phyloP scores from a whole-genome alignment of 352 stramenopile genomes.

The Pythium aristosporum region DNA sequence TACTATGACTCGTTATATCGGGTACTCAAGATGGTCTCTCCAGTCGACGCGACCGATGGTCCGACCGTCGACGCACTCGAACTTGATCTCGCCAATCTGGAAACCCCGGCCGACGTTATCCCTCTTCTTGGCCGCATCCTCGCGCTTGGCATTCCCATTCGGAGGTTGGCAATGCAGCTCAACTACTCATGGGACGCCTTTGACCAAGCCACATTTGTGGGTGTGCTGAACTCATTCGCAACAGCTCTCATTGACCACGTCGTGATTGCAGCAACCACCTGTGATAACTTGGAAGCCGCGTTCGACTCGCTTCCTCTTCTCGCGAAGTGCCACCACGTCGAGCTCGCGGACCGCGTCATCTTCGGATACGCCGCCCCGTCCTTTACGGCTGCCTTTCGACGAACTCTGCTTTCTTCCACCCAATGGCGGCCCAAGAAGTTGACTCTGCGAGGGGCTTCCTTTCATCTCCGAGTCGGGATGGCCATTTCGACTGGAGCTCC shows the following conservation, averaged over 20 bases:
- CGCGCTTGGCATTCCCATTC: not conserved
- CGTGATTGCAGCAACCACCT: not conserved
- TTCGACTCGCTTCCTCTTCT: conserved; percentile 1
- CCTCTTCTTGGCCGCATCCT: not conserved
- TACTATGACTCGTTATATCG: not conserved
- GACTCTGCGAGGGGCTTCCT: not conserved
- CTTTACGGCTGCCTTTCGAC: not conserved
- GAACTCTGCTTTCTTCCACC: not conserved
- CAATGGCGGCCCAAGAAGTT: conserved; percentile 1
- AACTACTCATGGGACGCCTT: conserved; percentile 9
- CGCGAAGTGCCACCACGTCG: not conserved
- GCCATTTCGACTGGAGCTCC: not conserved
- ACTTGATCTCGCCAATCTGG: not conserved
- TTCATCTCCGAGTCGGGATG: not conserved
- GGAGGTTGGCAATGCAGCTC: not conserved
- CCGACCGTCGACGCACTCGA: not conserved
- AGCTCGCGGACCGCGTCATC: not conserved
- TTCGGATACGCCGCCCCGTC: not conserved
- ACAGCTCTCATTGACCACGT: not conserved
- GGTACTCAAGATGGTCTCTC: not conserved
- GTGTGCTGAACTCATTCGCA: not conserved
- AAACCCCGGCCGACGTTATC: conserved; percentile 1
- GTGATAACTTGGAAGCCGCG: conserved; percentile 4
- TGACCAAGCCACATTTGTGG: not conserved
- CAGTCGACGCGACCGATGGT: not conserved